Evolutionary conservation across 495 filamentous ascomycete genomes (phyloP), one percentile per base, ranked within the genome.

Genomic region (Annulohypoxylon nitens): DNA sequence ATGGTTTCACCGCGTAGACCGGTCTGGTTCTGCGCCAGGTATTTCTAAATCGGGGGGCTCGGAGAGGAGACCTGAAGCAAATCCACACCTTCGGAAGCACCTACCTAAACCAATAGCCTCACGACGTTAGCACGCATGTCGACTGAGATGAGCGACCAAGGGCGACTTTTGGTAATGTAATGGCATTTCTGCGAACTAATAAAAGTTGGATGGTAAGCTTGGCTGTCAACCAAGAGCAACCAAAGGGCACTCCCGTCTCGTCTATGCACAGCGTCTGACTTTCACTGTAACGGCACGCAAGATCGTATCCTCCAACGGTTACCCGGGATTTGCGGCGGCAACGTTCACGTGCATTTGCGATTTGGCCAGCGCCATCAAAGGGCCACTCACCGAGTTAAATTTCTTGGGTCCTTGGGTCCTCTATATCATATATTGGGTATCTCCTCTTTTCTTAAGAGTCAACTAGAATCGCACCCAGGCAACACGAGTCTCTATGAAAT

Each of bases 1-100:
- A 48, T 55, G 67, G 72, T 75, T 75, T 68, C 72, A 75, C 72
- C 64, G 60, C 72, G 53, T 67, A 47, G 63, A 71, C 72, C 72
- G 72, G 72, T 71, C 62, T 68, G 47, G 67, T 58, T 54, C n/a
- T 43, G 16, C 53, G 47, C 16, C 47, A 25, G 37, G 41, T 51
- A 25, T 25, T 60, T 53, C 47, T 51, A 53, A 41, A 67, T 63
- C 67, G 62, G 67, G 58, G 39, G 64, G 25, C 36, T 69, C 63
- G 57, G 57, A 58, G 71, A 50, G 23, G 47, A 23, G 25, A 16
- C 39, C 39, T 55, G 66, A 64, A 64, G 53, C 51, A 60, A 64
- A 73, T 53, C 26, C 48, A 34, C 34, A 5, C 20, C 11, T 73
- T 70, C 71, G 73, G 73, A 62, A 75, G 69, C 65, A 75, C 73